Conservation (phyloP, 768 basidiomycete genomes). For the Cystofilobasidium bisporidii region DNA sequence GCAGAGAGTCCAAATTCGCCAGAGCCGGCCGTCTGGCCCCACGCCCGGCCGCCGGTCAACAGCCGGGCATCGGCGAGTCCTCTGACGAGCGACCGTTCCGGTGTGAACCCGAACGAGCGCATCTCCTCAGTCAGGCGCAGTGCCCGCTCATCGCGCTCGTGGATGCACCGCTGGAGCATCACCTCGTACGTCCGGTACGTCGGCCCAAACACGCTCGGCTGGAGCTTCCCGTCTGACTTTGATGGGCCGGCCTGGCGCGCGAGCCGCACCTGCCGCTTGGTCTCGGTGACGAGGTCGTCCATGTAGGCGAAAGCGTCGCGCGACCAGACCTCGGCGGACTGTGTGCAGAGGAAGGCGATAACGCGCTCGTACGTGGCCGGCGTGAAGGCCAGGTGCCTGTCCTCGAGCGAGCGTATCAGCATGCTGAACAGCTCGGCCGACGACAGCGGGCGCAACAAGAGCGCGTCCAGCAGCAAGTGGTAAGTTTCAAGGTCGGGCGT, state of each 20-base stretch:
- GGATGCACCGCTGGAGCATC: constrained; percentile 1
- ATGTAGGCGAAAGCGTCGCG: neutral
- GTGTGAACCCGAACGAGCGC: constrained; percentile 7
- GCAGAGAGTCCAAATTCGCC: neutral
- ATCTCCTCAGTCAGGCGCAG: neutral
- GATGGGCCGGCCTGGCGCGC: neutral
- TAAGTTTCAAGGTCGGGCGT: constrained; percentile 23
- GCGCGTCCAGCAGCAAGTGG: constrained; percentile 24
- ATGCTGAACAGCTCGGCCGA: constrained; percentile 9
- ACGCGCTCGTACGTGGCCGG: constrained; percentile 18
- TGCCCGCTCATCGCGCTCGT: neutral
- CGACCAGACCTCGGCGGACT: neutral
- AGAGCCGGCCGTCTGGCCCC: neutral
- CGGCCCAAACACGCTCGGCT: neutral
- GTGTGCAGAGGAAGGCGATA: constrained; percentile 22
- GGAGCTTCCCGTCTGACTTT: neutral
- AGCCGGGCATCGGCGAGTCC: neutral
- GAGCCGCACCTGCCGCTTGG: neutral
- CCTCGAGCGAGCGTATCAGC: neutral
- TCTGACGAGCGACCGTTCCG: neutral
- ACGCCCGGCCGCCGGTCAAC: neutral
- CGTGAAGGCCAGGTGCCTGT: constrained; percentile 6
- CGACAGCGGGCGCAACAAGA: constrained; percentile 13
- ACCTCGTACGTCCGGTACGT: constrained; percentile 8
- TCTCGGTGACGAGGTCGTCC: neutral